phyloP scores from a whole-genome alignment of 805 yeast genomes.

The Osmozyma mogii region DNA sequence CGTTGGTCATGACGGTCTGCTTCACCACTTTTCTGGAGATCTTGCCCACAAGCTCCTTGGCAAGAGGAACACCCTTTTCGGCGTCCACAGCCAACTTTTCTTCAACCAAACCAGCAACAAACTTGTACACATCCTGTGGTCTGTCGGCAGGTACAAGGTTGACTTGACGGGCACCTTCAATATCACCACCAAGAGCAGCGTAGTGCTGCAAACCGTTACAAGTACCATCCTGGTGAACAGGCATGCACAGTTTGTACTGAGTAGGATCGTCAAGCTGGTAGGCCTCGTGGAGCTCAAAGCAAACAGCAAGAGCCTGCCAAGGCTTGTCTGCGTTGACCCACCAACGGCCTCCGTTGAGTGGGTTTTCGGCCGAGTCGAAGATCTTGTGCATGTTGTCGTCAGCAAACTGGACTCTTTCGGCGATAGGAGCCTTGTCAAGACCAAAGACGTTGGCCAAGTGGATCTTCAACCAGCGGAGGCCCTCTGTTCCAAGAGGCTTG shows the following conservation, averaged over 20 bases:
- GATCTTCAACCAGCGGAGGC: slow-evolving; percentile 67
- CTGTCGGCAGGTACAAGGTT: slow-evolving; percentile 61
- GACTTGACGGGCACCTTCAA: slow-evolving; percentile 76
- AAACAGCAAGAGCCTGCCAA: slow-evolving; percentile 72
- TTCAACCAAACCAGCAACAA: slow-evolving; percentile 59
- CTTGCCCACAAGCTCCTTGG: slow-evolving; percentile 48
- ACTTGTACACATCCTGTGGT: slow-evolving; percentile 72
- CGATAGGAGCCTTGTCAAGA: slow-evolving; percentile 61
- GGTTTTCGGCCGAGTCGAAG: slow-evolving; percentile 52
- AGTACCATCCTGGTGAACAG: slow-evolving; percentile 83
- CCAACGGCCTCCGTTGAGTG: slow-evolving; percentile 50
- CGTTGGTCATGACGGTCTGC: slow-evolving; percentile 97
- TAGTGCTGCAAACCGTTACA: slow-evolving; percentile 83
- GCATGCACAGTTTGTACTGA: slow-evolving; percentile 59
- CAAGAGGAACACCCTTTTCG: slow-evolving; percentile 45
- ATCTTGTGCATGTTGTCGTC: slow-evolving; percentile 51
- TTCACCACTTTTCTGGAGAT: slow-evolving; percentile 84
- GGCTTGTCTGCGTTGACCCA: slow-evolving; percentile 76
- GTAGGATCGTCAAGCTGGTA: slow-evolving; percentile 55
- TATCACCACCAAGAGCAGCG: slow-evolving; percentile 82
- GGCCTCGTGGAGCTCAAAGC: slow-evolving; percentile 60
- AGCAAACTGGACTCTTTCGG: slow-evolving; percentile 52
- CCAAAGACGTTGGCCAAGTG: slow-evolving; percentile 72
- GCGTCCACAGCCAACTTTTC: slow-evolving; percentile 47
- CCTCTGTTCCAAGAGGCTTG: slow-evolving; percentile 52